phyloP scores from a whole-genome alignment of 2,329 filamentous ascomycete genomes.

The Exophiala lecanii-corni region DNA sequence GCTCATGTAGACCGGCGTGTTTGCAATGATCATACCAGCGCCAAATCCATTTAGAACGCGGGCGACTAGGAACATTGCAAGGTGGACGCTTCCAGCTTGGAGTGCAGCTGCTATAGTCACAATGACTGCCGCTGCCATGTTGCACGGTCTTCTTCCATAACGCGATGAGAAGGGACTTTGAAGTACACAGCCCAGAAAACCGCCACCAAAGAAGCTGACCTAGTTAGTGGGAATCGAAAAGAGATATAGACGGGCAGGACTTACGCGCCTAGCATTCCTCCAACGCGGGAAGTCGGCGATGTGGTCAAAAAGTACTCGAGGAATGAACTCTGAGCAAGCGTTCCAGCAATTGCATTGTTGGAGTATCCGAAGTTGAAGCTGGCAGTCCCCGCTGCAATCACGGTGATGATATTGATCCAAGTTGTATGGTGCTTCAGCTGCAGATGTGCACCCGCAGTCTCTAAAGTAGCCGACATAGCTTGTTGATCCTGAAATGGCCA shows the following conservation, averaged over 20 bases:
- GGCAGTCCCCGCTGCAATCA: constrained; percentile 7
- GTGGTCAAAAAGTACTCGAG: constrained; percentile 29
- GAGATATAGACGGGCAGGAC: too few species aligned
- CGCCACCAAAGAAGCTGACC: constrained; percentile 10
- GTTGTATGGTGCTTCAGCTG: constrained; percentile 5
- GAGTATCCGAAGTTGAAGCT: constrained; percentile 15
- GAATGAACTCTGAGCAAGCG: constrained; percentile 39
- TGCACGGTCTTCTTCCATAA: constrained; percentile 32
- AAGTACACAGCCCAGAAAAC: constrained; percentile 4
- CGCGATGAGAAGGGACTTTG: constrained; percentile 9
- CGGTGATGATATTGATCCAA: constrained; percentile 8
- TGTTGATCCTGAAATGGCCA: too few species aligned
- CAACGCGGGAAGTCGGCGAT: constrained; percentile 4
- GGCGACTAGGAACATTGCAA: constrained; percentile 31
- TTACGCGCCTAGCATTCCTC: constrained; percentile 12
- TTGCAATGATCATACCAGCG: constrained; percentile 26
- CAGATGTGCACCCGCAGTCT: neutral
- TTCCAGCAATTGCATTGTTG: constrained; percentile 13
- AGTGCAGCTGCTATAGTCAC: constrained; percentile 34
- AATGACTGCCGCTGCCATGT: constrained; percentile 34
- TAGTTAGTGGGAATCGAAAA: too few species aligned
- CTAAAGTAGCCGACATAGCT: neutral
- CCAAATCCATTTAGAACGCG: constrained; percentile 37
- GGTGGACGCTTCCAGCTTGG: constrained; percentile 29
- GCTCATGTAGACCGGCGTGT: constrained; percentile 12